Evolutionary conservation across 2,329 filamentous ascomycete species (phyloP).

Genomic region (Aureobasidium namibiae): DNA sequence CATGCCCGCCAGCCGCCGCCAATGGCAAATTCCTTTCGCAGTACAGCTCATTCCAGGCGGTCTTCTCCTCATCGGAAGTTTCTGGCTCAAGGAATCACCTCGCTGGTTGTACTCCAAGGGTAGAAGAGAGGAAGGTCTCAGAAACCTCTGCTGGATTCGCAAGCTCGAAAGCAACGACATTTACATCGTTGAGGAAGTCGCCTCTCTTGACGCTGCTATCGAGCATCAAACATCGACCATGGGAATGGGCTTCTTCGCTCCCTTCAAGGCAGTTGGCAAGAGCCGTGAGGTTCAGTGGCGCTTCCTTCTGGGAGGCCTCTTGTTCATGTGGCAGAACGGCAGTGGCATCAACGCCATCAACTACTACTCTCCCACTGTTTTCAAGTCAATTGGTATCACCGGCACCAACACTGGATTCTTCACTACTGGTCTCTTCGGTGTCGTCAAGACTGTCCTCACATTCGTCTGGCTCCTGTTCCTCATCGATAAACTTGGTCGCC

Average conservation of each 20-base stretch:
- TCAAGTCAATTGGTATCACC: constrained; percentile 55
- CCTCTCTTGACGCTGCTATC: constrained; percentile 60
- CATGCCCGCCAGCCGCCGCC: constrained; percentile 33
- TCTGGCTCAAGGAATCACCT: constrained; percentile 38
- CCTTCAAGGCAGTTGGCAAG: constrained; percentile 50
- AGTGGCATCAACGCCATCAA: constrained; percentile 71
- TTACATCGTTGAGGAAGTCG: constrained; percentile 67
- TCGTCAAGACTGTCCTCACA: constrained; percentile 64
- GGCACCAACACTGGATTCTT: constrained; percentile 53
- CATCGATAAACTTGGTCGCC: constrained; percentile 56
- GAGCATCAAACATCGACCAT: constrained; percentile 56
- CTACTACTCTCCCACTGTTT: constrained; percentile 64
- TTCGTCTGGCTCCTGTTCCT: constrained; percentile 62
- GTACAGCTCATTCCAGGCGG: constrained; percentile 61
- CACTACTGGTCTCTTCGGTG: constrained; percentile 68
- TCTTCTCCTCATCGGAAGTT: constrained; percentile 40
- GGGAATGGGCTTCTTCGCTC: constrained; percentile 67
- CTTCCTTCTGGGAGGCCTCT: constrained; percentile 62
- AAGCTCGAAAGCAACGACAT: constrained; percentile 48
- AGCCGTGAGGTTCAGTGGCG: constrained; percentile 57
- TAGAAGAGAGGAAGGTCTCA: constrained; percentile 32
- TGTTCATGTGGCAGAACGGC: constrained; percentile 76
- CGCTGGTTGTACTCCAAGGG: constrained; percentile 38
- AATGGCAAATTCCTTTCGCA: constrained; percentile 46
- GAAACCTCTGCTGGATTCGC: constrained; percentile 53